Evolutionary conservation across 2,329 filamentous ascomycete species (phyloP).

Genomic region (Hypoxylon sp.): DNA sequence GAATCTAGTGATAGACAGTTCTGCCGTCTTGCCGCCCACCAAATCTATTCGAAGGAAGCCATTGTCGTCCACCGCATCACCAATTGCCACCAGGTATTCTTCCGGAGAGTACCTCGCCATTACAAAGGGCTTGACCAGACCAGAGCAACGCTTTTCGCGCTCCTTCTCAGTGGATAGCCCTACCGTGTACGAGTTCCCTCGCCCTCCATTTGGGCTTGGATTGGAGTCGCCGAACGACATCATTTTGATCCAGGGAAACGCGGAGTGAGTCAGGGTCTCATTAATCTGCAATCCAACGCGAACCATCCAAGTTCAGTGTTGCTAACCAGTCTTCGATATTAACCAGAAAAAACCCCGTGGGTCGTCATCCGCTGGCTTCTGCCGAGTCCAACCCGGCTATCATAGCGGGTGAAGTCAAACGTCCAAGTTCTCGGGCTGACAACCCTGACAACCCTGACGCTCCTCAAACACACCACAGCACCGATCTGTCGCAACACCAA

Average conservation of each 20-base stretch:
- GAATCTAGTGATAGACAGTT: conserved; percentile 48
- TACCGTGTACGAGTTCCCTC: conserved; percentile 70
- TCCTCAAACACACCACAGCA: conserved; percentile 58
- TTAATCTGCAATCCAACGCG: conserved; percentile 48
- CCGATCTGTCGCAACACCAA: conserved; percentile 60
- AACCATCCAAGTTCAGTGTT: conserved; percentile 25
- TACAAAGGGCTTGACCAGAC: conserved; percentile 59
- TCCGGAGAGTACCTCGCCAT: conserved; percentile 55
- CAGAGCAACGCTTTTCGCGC: conserved; percentile 67
- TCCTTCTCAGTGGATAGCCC: conserved; percentile 70
- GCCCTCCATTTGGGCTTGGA: conserved; percentile 42
- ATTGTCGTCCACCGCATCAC: conserved; percentile 67
- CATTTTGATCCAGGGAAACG: conserved; percentile 38
- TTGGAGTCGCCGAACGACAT: conserved; percentile 41
- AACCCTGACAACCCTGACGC: conserved; percentile 59
- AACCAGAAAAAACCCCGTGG: conserved; percentile 46
- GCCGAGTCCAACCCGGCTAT: conserved; percentile 43
- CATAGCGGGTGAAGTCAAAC: conserved; percentile 48
- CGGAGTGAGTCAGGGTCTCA: conserved; percentile 52
- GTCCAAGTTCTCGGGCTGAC: conserved; percentile 48
- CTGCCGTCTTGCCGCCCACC: conserved; percentile 42
- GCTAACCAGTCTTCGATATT: conserved; percentile 46
- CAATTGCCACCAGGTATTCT: conserved; percentile 63
- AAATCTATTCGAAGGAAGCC: conserved; percentile 70
- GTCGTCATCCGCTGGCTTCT: conserved; percentile 42